These are phyloP conservation scores for Calocybe gangraenosa DNA, from an alignment of 768 basidiomycete genomes.

Conservation along the genomic window DNA sequence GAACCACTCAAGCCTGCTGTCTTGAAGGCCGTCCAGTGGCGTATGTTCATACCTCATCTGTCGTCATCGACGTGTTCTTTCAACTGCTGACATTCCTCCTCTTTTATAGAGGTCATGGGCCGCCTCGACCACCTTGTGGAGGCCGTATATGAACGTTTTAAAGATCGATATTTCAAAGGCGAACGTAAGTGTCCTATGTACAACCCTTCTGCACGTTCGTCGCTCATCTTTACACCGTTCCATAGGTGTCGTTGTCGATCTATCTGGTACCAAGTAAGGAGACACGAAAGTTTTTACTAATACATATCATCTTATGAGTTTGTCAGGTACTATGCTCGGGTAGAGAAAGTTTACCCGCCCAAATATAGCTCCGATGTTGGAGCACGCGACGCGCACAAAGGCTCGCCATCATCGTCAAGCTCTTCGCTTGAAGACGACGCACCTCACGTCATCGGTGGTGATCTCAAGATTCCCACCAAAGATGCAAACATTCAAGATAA, in stretches of 20 bases:
- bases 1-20: slow-evolving; percentile 90
- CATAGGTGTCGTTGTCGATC: slow-evolving; percentile 81
- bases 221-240: slow-evolving; percentile 13
- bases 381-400: slow-evolving; percentile 48
- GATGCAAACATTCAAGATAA: slow-evolving; percentile 72
- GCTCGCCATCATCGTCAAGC: slow-evolving; percentile 37
- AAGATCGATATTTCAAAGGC: slow-evolving; percentile 87
- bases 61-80: slow-evolving; percentile 13
- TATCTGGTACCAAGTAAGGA: slow-evolving; percentile 78
- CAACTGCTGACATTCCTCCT: slow-evolving; percentile 14
- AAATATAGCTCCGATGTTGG: slow-evolving; percentile 43
- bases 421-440: slow-evolving; percentile 41
- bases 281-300: slow-evolving; percentile 5
- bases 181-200: slow-evolving; percentile 66
- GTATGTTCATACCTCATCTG: slow-evolving; percentile 51
- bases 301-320: slow-evolving; percentile 14
- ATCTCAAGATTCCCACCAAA: slow-evolving; percentile 72
- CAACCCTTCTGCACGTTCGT: not conserved
- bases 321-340: slow-evolving; percentile 73
- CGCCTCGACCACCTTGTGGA: slow-evolving; percentile 94
- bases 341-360: slow-evolving; percentile 76
- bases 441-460: slow-evolving; percentile 70
- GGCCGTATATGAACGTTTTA: slow-evolving; percentile 92
- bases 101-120: slow-evolving; percentile 84
- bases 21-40: slow-evolving; percentile 93